phyloP scores from a whole-genome alignment of 768 basidiomycete genomes.

The Sarcodon aspratus region DNA sequence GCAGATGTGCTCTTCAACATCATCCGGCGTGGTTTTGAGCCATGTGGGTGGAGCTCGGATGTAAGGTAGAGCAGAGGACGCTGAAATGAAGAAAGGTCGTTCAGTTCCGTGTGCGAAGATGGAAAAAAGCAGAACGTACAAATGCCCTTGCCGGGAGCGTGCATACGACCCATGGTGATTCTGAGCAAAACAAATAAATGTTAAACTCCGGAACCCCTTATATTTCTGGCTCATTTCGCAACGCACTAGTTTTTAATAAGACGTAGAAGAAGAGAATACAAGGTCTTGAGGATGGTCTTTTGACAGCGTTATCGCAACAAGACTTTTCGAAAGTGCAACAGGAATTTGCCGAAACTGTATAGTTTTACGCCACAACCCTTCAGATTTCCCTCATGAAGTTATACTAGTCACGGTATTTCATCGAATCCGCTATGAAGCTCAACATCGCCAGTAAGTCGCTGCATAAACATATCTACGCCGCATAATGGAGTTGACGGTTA shows the following conservation, averaged over 20 bases:
- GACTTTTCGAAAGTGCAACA: constrained; percentile 13
- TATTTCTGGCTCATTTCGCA: not conserved
- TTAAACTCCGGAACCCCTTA: not conserved
- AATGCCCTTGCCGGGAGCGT: constrained; percentile 99
- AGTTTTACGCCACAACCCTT: constrained; percentile 17
- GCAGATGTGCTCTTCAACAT: constrained; percentile 85
- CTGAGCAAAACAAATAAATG: constrained; percentile 7
- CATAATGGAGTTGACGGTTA: constrained; percentile 7
- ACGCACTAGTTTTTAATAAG: constrained; percentile 25
- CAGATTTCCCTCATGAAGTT: constrained; percentile 15
- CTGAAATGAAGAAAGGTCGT: constrained; percentile 15
- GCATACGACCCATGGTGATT: constrained; percentile 88
- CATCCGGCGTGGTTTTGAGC: constrained; percentile 94
- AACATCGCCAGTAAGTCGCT: constrained; percentile 83
- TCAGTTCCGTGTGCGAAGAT: constrained; percentile 4
- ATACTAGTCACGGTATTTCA: constrained; percentile 2
- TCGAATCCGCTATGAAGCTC: constrained; percentile 64
- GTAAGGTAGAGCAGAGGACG: constrained; percentile 97
- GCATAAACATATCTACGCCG: not conserved
- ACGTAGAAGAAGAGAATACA: not conserved
- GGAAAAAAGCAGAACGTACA: constrained; percentile 41
- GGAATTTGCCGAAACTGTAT: constrained; percentile 23
- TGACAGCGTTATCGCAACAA: not conserved
- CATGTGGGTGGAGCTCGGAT: constrained; percentile 89
- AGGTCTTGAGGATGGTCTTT: not conserved